Evolutionary conservation across 2,329 filamentous ascomycete genomes (phyloP), one percentile per base, ranked within the genome.

Genomic region (Penicillium sp.): DNA sequence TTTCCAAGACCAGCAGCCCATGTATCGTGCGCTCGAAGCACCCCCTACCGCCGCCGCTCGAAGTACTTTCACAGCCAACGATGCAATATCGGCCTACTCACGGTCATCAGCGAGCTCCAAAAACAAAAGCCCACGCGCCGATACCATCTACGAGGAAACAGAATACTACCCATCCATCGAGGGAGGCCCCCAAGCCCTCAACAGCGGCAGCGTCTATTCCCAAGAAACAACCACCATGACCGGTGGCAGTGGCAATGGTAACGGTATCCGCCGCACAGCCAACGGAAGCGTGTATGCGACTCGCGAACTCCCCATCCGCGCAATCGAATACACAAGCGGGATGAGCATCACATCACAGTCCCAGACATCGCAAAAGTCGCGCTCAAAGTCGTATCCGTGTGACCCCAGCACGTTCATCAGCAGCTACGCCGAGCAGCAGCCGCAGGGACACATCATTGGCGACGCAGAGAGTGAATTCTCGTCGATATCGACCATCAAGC

Each of bases 401-500:
- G 67, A 68, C 51, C 67, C 71, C 47, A 72, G 71, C 59, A 74
- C 73, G 6, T 69, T 75, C 56, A 74, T 75, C 64, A 76, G 72
- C 68, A 74, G 70, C 59, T 75, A 72, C 62, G 66, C 65, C 28
- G 72, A 74, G 20, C 56, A 47, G 8, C 57, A 55, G 11, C 50
- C 45, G n/a, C 57, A 56, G 4, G 57, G 54, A 16, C 56, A 45
- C 35, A 52, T 55, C 12, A 55, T 55, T 21, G 51, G 61, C 51
- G 58, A 66, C 53, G 52, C 66, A 33, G 63, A 63, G 28, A 67
- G 63, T 14, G 74, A 70, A 56, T 64, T 69, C 24, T 69, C 70
- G 48, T 71, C 70, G 5, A 61, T 69, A 2, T 74, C 72, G 12
- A 74, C 72, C 1, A 65, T 71, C 62, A 72, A 70, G 51, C 64